Evolutionary conservation across 805 yeast genomes (phyloP).

Genomic region (Alloascoidea africana): DNA sequence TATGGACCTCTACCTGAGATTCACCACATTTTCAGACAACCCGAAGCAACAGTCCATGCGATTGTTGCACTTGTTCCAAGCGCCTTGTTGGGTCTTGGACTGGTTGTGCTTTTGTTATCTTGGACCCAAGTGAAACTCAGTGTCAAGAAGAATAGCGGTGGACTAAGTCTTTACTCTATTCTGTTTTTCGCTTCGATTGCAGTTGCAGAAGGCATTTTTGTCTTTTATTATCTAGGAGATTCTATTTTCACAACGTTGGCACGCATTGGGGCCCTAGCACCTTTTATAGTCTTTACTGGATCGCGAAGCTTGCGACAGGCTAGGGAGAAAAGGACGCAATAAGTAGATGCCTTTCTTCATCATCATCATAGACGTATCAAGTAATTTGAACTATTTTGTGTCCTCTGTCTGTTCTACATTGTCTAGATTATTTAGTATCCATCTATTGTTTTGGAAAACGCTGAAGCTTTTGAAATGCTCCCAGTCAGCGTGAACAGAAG

Average conservation of each 20-base stretch:
- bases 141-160: conserved; percentile 15
- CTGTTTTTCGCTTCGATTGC: conserved; percentile 33
- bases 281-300: conserved; percentile 45
- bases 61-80: conserved; percentile 37
- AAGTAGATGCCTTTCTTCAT: conserved; percentile 4
- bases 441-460: not conserved
- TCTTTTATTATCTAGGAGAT: conserved; percentile 41
- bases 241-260: conserved; percentile 45
- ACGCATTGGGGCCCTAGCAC: conserved; percentile 30
- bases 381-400: no score
- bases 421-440: not conserved
- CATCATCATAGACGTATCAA: no score
- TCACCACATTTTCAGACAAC: conserved; percentile 39
- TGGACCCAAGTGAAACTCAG: conserved; percentile 18
- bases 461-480: conserved; percentile 13
- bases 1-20: conserved; percentile 43
- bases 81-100: conserved; percentile 24
- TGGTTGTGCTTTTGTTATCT: conserved; percentile 25
- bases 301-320: conserved; percentile 45
- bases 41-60: conserved; percentile 36
- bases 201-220: conserved; percentile 36
- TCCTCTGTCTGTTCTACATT: no score
- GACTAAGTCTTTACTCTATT: conserved; percentile 19
- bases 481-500: conserved; percentile 15
- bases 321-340: conserved; percentile 11